Base-by-base conservation (phyloP, 2,329 filamentous ascomycete genomes). In the Graphium sp. region DNA sequence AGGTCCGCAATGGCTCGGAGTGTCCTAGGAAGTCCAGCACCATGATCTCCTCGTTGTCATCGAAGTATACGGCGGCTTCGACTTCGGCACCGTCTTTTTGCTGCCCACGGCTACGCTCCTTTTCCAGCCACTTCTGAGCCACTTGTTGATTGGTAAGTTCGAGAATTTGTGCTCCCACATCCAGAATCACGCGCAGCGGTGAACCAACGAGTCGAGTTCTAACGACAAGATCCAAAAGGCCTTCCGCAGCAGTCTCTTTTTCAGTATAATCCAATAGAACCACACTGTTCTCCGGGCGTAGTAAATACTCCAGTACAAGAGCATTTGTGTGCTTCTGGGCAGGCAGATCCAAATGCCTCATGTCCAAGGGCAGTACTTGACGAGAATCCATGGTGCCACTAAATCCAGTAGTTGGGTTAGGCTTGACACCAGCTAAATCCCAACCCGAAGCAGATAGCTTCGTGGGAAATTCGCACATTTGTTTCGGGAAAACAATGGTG, bases 141-240 rank as follows among this genome's bases (percentile, higher is more conserved):
- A 80, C 53, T 3, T 60, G 47, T 0, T 48, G 3, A 35, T 81
- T 81, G 11, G 50, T 55, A 0, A 74, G 46, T 18, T 83, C 75
- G 0, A 84, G 44, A 5, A 84, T 64, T 27, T 75, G 68, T 0
- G 78, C 76, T 0, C 78, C 77, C 0, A 78, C 74, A 36, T 84
- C 76, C 0, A 84, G 53, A 1, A 84, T 61, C 0, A 83, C 74
- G 1, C 60, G 56, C 0, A 65, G 52, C 0, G 48, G 41, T 0
- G 51, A 48, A 0, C 51, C 24, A 24, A 65, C 44, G 0, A 25
- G 25, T n/a, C n/a, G n/a, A n/a, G n/a, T n/a, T n/a, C n/a, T n/a
- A 0, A 50, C 42, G 0, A 76, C 50, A 4, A 56, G 42, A 0
- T 45, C 18, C 0, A 83, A 39, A 0, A 78, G 39, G 2, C 40